Percentiles rank a stretch among this genome's conserved stretches.
These are phyloP conservation scores for Prunus armeniaca DNA, from an alignment of 306 rosid genomes.

Conservation along the genomic window DNA sequence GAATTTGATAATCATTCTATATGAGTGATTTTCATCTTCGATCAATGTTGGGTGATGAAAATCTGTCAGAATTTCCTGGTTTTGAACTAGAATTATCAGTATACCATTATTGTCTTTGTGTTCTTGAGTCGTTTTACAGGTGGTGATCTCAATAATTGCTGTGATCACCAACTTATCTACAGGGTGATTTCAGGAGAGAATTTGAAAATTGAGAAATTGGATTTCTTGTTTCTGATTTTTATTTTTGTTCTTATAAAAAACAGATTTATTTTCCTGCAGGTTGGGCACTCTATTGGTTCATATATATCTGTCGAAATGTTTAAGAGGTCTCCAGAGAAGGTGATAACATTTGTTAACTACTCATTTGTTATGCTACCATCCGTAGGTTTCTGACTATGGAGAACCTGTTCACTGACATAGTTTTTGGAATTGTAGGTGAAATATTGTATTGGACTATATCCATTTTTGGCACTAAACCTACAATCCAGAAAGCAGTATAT, in stretches of 20 bases:
- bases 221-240: constrained; percentile 13
- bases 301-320: constrained; percentile 59
- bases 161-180: neutral
- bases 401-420: constrained; percentile 25
- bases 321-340: constrained; percentile 61
- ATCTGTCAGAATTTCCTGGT: constrained; percentile 13
- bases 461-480: constrained; percentile 72
- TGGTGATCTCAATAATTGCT: constrained; percentile 1
- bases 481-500: constrained; percentile 47
- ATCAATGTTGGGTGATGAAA: constrained; percentile 11
- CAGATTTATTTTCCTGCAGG: constrained; percentile 41
- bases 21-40: neutral
- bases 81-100: constrained; percentile 13
- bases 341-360: constrained; percentile 21
- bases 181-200: constrained; percentile 14
- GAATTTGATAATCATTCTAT: neutral
- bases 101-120: neutral
- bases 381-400: constrained; percentile 21
- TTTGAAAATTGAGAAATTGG: constrained; percentile 8
- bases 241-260: constrained; percentile 13
- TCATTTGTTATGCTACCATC: constrained; percentile 13
- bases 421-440: constrained; percentile 52
- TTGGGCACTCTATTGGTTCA: constrained; percentile 93
- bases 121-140: neutral
- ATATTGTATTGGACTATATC: constrained; percentile 69